Conservation (phyloP, 371 early-diverging fungal species). For the Apophysomyces sp. region DNA sequence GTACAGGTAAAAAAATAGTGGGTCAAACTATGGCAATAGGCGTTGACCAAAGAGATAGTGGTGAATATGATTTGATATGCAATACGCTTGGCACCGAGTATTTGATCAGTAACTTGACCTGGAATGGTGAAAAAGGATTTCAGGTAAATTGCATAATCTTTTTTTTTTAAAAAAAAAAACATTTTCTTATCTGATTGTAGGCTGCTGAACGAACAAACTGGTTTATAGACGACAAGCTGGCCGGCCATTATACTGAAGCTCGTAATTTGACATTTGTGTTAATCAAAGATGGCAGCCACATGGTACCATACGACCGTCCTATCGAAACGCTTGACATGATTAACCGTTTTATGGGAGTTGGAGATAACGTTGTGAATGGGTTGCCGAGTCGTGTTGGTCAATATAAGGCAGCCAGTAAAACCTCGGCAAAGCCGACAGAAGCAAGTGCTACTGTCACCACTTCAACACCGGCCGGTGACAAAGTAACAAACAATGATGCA, state of each 20-base stretch:
- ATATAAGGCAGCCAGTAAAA: not conserved
- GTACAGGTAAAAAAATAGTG: constrained; percentile 49
- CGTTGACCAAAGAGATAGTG: constrained; percentile 42
- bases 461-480: constrained; percentile 5
- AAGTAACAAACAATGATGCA: not conserved
- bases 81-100: constrained; percentile 73
- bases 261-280: constrained; percentile 72
- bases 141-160: too few species aligned
- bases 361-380: constrained; percentile 34
- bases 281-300: constrained; percentile 75
- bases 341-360: constrained; percentile 69
- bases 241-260: constrained; percentile 57
- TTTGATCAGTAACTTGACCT: constrained; percentile 69
- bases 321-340: constrained; percentile 69
- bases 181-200: constrained; percentile 8
- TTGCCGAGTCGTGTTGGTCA: constrained; percentile 29
- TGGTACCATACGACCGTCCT: constrained; percentile 80
- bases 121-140: constrained; percentile 74
- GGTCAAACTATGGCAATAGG: not conserved
- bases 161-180: not conserved
- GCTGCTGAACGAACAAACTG: constrained; percentile 35
- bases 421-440: not conserved
- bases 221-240: constrained; percentile 55
- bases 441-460: not conserved
- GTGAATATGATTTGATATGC: constrained; percentile 83